These are phyloP conservation scores for Pleurozium schreberi DNA, from an alignment of 225 moss, liverwort and hornwort species.

Conservation along the genomic window DNA sequence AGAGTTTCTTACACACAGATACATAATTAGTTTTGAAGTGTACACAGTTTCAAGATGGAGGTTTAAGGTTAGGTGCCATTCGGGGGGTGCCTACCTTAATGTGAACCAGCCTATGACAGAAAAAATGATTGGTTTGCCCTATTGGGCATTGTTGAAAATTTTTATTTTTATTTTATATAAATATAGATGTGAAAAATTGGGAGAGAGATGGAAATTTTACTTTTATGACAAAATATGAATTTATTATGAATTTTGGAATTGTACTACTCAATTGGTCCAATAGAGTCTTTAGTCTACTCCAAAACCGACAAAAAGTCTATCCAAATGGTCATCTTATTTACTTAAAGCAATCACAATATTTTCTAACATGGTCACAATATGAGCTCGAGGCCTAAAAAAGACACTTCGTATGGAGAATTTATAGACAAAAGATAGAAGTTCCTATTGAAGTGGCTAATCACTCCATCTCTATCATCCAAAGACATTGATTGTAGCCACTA, in stretches of 20 bases:
- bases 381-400: background rate
- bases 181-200: background rate
- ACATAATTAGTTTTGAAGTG: too few species aligned
- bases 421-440: background rate
- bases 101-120: too few species aligned
- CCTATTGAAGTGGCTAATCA: background rate
- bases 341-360: background rate
- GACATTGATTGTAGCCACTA: background rate
- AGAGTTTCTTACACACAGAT: too few species aligned
- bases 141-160: background rate
- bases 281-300: background rate
- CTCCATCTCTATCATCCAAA: background rate
- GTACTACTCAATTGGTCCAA: rapidly evolving
- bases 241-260: background rate
- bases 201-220: background rate
- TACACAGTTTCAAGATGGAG: too few species aligned
- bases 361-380: rapidly evolving
- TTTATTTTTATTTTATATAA: background rate
- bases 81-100: too few species aligned
- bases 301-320: background rate
- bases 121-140: background rate
- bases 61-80: too few species aligned
- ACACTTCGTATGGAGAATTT: too few species aligned
- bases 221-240: too few species aligned
- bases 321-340: background rate